These are phyloP conservation scores for Gracilariopsis chorda DNA, from an alignment of 23 red algal species.

Conservation along the genomic window DNA sequence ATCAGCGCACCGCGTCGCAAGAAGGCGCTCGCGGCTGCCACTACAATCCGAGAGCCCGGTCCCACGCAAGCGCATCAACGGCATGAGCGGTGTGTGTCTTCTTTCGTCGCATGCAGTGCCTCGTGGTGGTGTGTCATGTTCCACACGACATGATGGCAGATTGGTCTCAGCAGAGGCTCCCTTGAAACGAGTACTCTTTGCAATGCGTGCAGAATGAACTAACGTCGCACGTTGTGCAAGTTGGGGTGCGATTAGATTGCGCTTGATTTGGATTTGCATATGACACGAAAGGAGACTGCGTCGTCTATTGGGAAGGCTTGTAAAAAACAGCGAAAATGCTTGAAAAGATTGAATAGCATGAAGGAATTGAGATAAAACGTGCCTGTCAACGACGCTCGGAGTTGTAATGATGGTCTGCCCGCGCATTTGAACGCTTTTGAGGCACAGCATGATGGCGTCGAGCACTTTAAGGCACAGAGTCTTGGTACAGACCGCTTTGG, in stretches of 20 bases:
- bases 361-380: neutral
- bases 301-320: neutral
- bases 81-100: too few species aligned
- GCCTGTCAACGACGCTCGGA: neutral
- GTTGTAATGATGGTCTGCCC: too few species aligned
- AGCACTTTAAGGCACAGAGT: too few species aligned
- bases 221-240: neutral
- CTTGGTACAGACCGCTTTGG: too few species aligned
- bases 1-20: too few species aligned
- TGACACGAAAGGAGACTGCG: neutral
- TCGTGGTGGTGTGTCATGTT: neutral
- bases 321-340: neutral
- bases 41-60: too few species aligned
- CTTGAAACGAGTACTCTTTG: neutral
- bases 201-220: conserved; percentile 14
- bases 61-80: too few species aligned
- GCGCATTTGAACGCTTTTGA: too few species aligned
- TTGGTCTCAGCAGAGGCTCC: neutral
- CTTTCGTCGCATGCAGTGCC: too few species aligned
- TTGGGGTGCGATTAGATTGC: neutral
- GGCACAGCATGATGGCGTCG: too few species aligned
- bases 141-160: neutral
- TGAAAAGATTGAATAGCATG: neutral
- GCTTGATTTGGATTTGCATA: neutral
- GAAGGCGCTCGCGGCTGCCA: too few species aligned